Conservation (phyloP, 169 alveolate species). For the Plasmodium malariae region DNA sequence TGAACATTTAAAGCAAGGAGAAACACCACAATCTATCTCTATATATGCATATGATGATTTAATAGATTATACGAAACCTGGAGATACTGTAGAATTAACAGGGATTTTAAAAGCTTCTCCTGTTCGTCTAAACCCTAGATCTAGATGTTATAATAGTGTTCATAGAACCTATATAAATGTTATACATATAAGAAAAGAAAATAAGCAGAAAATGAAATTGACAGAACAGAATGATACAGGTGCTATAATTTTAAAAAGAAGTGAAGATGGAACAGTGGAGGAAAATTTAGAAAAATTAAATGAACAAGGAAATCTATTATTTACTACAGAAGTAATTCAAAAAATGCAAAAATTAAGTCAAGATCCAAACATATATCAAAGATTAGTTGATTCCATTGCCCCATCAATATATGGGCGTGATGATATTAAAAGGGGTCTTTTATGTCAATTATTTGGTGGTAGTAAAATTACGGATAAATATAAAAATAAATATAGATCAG, state of each 20-base stretch:
- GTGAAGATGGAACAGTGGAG: conserved; percentile 79
- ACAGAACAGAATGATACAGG: conserved; percentile 73
- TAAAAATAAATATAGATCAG: conserved; percentile 91
- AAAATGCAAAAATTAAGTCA: conserved; percentile 88
- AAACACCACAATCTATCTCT: conserved; percentile 92
- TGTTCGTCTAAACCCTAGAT: conserved; percentile 91
- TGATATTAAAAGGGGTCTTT: conserved; percentile 95
- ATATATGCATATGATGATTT: conserved; percentile 96
- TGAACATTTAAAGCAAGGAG: conserved; percentile 94
- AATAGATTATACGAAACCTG: conserved; percentile 96
- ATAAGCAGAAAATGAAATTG: conserved; percentile 79
- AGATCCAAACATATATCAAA: conserved; percentile 94
- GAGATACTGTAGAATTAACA: conserved; percentile 97
- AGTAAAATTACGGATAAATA: conserved; percentile 85
- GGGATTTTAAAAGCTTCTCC: conserved; percentile 97
- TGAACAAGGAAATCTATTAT: conserved; percentile 78
- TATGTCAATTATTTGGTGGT: conserved; percentile 99
- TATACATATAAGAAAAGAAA: conserved; percentile 87
- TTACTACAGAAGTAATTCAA: conserved; percentile 82
- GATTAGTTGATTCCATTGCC: conserved; percentile 95
- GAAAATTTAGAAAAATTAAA: conserved; percentile 73
- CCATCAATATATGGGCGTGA: conserved; percentile 98
- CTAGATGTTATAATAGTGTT: conserved; percentile 92
- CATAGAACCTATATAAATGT: conserved; percentile 96
- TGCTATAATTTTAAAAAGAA: conserved; percentile 55